Base-by-base conservation (phyloP, 2,329 filamentous ascomycete genomes). In the Cadophora luteo-olivacea region DNA sequence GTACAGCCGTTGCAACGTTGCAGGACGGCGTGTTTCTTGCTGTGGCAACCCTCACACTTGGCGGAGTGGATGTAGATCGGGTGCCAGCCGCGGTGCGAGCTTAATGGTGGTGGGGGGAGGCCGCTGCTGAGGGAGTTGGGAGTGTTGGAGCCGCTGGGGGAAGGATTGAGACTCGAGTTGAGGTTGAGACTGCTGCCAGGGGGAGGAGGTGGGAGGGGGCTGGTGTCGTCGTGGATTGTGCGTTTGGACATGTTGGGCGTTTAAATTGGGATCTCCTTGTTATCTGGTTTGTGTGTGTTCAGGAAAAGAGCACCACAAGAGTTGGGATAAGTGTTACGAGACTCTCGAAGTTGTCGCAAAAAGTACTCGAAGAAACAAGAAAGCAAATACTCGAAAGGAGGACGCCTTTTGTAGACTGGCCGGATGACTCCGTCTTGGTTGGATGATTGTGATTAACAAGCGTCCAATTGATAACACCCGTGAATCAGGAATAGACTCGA, bases 21-120 rank as follows among this genome's bases (percentile, higher is more conserved):
- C 3, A 60, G 19, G 1, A 41, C 55, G 24, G 14, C 22, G 12
- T 60, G 55, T 14, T 41, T 60, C 33, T 60, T 60, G n/a, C 33
- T 60, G 55, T 60, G 55, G 22, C 55, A 60, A 9, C 55, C 55
- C 5, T 60, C 55, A n/a, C 55, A 60, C n/a, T 60, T 36, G 1
- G 55, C 33, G 55, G 33, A 41, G 55, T 60, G 55, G 16, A 24
- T 41, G 33, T 60, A 60, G 33, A 19, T 41, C 1, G 36, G 8
- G 16, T 24, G 19, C 33, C 55, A 60, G 16, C n/a, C 41, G 33
- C 11, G 6, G n/a, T 60, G 55, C 1, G 32, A 12, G 1, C 25
- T 60, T 14, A 1, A 25, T 14, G 36, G 33, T 6, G 36, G 33
- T 7, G 22, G 55, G 3, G 55, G 55, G 9, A 60, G 55, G 4